A percentile compares a stretch with the other conserved stretches of the same genome.
phyloP scores from a whole-genome alignment of 352 stramenopile species.

The Phytophthora uliginosa region DNA sequence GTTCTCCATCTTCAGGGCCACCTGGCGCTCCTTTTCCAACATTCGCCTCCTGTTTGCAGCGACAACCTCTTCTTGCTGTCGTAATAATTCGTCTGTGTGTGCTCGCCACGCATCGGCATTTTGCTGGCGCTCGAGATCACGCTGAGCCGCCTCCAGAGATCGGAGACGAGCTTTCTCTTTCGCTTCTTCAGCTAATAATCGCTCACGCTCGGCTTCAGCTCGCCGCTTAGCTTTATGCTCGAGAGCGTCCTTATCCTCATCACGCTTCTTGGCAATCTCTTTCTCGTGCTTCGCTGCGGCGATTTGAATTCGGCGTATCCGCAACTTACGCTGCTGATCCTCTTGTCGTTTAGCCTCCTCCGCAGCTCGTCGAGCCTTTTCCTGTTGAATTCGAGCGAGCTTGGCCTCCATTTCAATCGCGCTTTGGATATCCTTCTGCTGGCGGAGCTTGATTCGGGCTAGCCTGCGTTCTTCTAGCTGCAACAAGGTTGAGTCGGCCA shows the following conservation, averaged over 20 bases:
- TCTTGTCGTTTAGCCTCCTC: constrained; percentile 69
- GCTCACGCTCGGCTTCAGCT: constrained; percentile 65
- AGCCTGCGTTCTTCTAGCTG: constrained; percentile 73
- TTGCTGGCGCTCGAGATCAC: constrained; percentile 63
- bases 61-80: constrained; percentile 72
- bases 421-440: constrained; percentile 77
- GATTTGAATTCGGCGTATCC: constrained; percentile 52
- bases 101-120: constrained; percentile 79
- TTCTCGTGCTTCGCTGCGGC: constrained; percentile 68
- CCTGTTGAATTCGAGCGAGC: constrained; percentile 71
- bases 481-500: constrained; percentile 64
- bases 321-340: constrained; percentile 69
- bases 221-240: constrained; percentile 48
- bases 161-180: constrained; percentile 44
- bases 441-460: constrained; percentile 72
- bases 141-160: constrained; percentile 52
- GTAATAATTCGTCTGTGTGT: constrained; percentile 71
- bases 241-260: constrained; percentile 63
- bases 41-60: constrained; percentile 59
- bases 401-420: constrained; percentile 87
- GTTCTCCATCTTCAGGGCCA: constrained; percentile 67
- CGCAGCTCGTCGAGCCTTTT: constrained; percentile 59
- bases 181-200: constrained; percentile 53
- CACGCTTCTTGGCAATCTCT: constrained; percentile 70
- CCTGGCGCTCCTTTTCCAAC: constrained; percentile 73